These are phyloP conservation scores for Trichoderma sp. DNA, from an alignment of 2,329 filamentous ascomycete genomes.

Conservation along the genomic window DNA sequence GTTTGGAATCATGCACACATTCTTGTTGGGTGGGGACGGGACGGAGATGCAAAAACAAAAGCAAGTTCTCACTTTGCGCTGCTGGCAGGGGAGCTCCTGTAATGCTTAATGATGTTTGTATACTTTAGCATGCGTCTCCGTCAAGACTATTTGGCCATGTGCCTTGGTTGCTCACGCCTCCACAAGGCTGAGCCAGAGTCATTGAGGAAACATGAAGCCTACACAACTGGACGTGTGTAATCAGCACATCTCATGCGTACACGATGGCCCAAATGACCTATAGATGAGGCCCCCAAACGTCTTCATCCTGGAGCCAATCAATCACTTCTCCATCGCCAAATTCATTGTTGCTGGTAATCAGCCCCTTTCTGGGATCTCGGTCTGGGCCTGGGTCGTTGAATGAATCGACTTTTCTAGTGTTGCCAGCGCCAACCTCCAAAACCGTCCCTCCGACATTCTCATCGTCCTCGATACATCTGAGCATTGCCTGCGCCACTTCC, in stretches of 20 bases:
- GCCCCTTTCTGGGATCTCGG: constrained; percentile 3
- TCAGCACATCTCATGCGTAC: neutral
- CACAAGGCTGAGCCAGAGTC: constrained; percentile 5
- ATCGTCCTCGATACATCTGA: constrained; percentile 32
- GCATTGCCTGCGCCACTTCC: constrained; percentile 39
- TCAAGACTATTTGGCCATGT: neutral
- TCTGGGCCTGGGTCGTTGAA: constrained; percentile 19
- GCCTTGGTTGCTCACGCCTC: neutral
- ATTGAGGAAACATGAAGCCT: neutral
- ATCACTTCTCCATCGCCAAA: constrained; percentile 13
- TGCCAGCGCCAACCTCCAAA: constrained; percentile 33
- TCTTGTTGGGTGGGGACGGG: constrained; percentile 4
- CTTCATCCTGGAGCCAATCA: constrained; percentile 12
- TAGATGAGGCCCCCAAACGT: constrained; percentile 9
- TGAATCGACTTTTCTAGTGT: constrained; percentile 10
- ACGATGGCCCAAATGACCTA: neutral
- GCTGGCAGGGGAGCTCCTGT: neutral
- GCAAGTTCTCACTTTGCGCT: neutral
- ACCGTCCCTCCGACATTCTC: constrained; percentile 38
- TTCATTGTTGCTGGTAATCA: neutral
- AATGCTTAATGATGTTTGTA: neutral
- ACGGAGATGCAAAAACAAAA: neutral
- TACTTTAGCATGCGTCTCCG: neutral
- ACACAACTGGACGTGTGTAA: neutral
- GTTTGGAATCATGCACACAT: constrained; percentile 20